Evolutionary conservation across 2,329 filamentous ascomycete species (phyloP), one percentile per base, ranked within the genome.

Genomic region (Aspergillus caelatus): DNA sequence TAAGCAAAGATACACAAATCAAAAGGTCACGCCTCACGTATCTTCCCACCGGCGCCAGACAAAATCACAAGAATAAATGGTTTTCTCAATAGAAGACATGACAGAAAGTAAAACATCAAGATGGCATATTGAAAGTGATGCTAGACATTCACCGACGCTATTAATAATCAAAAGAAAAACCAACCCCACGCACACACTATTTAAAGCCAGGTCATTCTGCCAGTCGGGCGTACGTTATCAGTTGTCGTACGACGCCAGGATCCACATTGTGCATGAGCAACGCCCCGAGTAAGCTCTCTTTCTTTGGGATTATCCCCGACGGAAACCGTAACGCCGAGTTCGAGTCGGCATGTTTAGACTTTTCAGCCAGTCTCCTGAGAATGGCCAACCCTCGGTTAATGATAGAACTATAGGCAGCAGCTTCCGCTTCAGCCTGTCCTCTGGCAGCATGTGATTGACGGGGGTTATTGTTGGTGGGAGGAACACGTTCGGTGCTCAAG

Each of bases 361-460:
- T 93, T 72, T 93, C 90, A 3, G 86, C 85, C 28, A 94, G 77
- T 64, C 86, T 85, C 66, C 86, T 85, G n/a, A 94, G 77, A 59
- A 93, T 84, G 11, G 87, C 86, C 54, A 93, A 82, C 2, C 89
- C 88, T 50, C 91, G 85, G 21, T 88, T 85, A 4, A 90, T 87
- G 41, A 94, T 90, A 7, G 80, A 80, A 48, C 75, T 72, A 64
- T 80, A 81, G 1, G 78, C 77, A 64, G 78, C 76, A 12, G 74
- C 72, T 66, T 83, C 79, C 7, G 75, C 70, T 46, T 82, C 81
- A n/a, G 74, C 73, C 32, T 78, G 76, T 19, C 72, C 69, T 58
- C 74, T 70, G 45, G 71, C 70, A 43, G 70, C 70, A 58, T 75
- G 75, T 8, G 72, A 67, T 57, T 78, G 76, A 21, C 77, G 79